Evolutionary conservation across 2,329 filamentous ascomycete species (phyloP), one percentile per base, ranked within the genome.

Genomic region (Aspergillus phoenicis): DNA sequence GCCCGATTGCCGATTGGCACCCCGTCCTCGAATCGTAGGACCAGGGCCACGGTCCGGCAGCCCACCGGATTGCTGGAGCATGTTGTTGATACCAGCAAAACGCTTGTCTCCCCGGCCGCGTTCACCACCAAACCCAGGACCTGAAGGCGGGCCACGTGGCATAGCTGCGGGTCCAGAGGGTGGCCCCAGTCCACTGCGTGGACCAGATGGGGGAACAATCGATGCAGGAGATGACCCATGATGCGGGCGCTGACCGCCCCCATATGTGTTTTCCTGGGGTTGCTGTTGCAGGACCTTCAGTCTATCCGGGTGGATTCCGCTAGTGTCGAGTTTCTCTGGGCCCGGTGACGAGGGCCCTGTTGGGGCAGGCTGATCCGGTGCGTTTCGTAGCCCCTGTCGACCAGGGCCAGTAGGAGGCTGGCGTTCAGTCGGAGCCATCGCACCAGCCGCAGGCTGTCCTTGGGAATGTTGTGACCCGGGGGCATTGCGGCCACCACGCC

Each of bases 301-400:
- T 39, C 84, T 79, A 66, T 84, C 84, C 10, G 84, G 84, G 68
- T 86, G 84, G 49, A 86, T 79, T 33, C 83, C 82, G 22, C 75
- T 72, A 15, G 76, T 71, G 38, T 81, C 78, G 45, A 72, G 64
- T 33, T 65, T 68, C 8, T 73, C 73, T 10, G 70, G 54, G 30
- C 73, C 70, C 6, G 75, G 70, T 43, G 77, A 73, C 15, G 77
- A 69, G 11, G 70, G 59, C 30, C 68, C 66, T n/a, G 71, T 41
- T 43, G 70, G 57, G 8, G 71, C 60, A 28, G 72, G 64, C 54
- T 71, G 73, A 10, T 76, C 77, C 24, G 72, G 73, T 43, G 60
- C 68, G 24, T 65, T 70, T 48, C 79, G 75, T 49, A 73, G 69
- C 52, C 73, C 72, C 45, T 76, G 70, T 57, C 79, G 75, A 33